A percentile compares a stretch with the other conserved stretches of the same genome.
Evolutionary conservation across 768 basidiomycete species (phyloP).

Genomic region (Agaricus sinodeliciosus): DNA sequence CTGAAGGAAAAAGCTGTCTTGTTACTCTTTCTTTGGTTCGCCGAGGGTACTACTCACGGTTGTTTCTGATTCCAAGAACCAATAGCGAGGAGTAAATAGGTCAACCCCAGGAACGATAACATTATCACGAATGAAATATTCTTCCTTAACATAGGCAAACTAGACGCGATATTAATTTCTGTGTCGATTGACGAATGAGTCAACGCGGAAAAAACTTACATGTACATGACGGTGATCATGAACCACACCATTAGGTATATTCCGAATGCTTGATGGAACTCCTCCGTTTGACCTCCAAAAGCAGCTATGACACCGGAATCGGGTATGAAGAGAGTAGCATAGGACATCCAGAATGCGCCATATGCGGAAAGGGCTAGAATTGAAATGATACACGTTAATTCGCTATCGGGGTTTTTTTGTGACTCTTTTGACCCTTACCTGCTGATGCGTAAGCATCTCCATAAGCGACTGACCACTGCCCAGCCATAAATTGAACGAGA

Average conservation of each 20-base stretch:
- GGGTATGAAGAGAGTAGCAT: conserved; percentile 61
- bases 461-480: conserved; percentile 70
- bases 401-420: background rate
- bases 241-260: conserved; percentile 66
- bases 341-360: conserved; percentile 80
- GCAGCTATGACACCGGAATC: conserved; percentile 49
- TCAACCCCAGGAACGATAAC: conserved; percentile 17
- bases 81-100: conserved; percentile 22
- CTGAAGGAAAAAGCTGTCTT: conserved; percentile 14
- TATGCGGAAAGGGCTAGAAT: conserved; percentile 60
- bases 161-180: background rate
- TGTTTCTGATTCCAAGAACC: conserved; percentile 22
- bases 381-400: background rate
- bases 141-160: conserved; percentile 19
- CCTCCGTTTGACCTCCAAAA: conserved; percentile 30
- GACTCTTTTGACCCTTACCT: conserved; percentile 31
- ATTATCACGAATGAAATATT: conserved; percentile 20
- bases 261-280: conserved; percentile 53
- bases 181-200: no score
- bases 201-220: conserved; percentile 33
- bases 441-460: conserved; percentile 64
- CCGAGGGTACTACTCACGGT: conserved; percentile 18
- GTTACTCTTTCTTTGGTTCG: background rate
- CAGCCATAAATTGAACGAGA: conserved; percentile 70
- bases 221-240: conserved; percentile 54